Base-by-base conservation (phyloP, 495 filamentous ascomycete genomes). In the Penicillium atrosanguineum region DNA sequence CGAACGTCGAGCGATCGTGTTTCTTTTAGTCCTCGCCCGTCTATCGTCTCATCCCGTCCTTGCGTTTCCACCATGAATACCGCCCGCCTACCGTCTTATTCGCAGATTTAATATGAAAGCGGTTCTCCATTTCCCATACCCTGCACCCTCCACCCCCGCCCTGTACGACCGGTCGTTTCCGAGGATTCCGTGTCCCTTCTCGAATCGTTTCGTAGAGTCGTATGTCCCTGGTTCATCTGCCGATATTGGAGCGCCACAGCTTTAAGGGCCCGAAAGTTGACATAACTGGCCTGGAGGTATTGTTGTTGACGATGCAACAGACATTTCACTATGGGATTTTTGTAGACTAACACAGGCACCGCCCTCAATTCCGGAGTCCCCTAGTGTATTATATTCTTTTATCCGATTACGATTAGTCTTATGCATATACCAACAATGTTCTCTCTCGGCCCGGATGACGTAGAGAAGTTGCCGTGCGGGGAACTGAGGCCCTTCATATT, bases 1-100 rank as follows among this genome's bases (percentile, higher is more conserved):
- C 73, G 61, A 65, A 67, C 69, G 66, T 71, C 71, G 71, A 72
- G 64, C 71, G 63, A 69, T 63, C 66, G 52, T 61, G 48, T 52
- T 53, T 23, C 23, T 56, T 43, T 46, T 59, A 56, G 48, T 56
- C 56, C 58, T 54, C 71, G 61, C 66, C 67, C 61, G 42, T 66
- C 42, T 64, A 52, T 66, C 42, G 67, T 69, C 65, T 44, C 57
- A 50, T 65, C 40, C 66, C 71, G 69, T 75, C 71, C 59, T 62
- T 70, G 48, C 60, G 51, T 62, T 53, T 44, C 55, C 57, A 60
- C 69, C 65, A 70, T 70, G 42, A 67, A 62, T 54, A 57, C 62
- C 65, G 64, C 53, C 56, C 73, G 67, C 62, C 70, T 46, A 53
- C 52, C 68, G 65, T 63, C 66, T 63, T 70, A 56, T 57, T 61